Conservation (phyloP, 352 stramenopile species). For the Phytophthora macrochlamydospora region DNA sequence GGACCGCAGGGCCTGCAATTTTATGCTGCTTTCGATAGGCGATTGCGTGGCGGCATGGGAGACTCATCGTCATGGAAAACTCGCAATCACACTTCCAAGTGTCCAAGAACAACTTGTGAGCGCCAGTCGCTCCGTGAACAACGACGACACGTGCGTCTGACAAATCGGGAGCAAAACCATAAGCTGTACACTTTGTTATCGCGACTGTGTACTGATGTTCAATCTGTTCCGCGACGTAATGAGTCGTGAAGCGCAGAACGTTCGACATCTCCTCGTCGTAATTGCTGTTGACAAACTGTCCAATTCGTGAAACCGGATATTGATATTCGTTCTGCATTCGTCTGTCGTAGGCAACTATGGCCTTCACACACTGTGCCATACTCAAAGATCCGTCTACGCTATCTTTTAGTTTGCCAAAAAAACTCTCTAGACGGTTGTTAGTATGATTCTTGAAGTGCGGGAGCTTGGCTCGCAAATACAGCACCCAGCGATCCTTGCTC, state of each 20-base stretch:
- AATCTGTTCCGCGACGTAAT: conserved; percentile 17
- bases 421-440: conserved; percentile 37
- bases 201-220: conserved; percentile 3
- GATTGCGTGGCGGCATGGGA: conserved; percentile 24
- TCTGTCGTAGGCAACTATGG: conserved; percentile 1
- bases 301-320: conserved; percentile 3
- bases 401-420: conserved; percentile 32
- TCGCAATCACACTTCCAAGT: conserved; percentile 21
- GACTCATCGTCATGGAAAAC: conserved; percentile 15
- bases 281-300: conserved; percentile 2
- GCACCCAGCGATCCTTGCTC: conserved; percentile 27
- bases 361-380: conserved; percentile 9
- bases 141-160: background rate
- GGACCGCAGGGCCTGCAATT: background rate
- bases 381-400: conserved; percentile 6
- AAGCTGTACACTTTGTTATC: conserved; percentile 5
- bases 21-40: conserved; percentile 7
- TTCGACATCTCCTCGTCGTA: conserved; percentile 33
- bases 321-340: conserved; percentile 14
- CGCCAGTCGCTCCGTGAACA: background rate
- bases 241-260: conserved; percentile 23
- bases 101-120: background rate
- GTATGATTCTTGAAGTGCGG: conserved; percentile 35
- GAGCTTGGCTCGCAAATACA: conserved; percentile 12
- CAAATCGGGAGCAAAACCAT: conserved; percentile 11